Percentiles rank a stretch among this genome's conserved stretches.
phyloP scores from a whole-genome alignment of 2,329 filamentous ascomycete genomes.

The Coniella vitis region DNA sequence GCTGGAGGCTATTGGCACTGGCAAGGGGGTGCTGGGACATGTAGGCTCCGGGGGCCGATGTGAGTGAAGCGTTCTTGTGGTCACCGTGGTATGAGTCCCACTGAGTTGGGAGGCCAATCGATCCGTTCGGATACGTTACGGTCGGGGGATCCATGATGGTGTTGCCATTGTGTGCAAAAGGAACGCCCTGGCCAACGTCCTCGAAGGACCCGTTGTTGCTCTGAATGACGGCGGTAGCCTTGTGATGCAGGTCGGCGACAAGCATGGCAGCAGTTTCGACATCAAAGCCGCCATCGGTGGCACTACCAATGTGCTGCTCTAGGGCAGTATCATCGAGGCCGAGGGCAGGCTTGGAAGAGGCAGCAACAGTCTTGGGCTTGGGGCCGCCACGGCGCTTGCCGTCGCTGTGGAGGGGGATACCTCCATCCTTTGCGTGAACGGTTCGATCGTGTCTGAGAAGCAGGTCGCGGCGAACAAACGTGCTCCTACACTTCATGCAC shows the following conservation, averaged over 20 bases:
- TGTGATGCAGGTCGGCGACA: constrained; percentile 96
- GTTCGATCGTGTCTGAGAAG: constrained; percentile 95
- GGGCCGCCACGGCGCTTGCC: constrained; percentile 74
- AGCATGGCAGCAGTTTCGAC: constrained; percentile 94
- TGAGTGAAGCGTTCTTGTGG: constrained; percentile 68
- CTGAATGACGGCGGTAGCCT: constrained; percentile 69
- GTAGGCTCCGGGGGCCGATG: constrained; percentile 58
- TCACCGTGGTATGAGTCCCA: constrained; percentile 84
- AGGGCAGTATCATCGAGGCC: constrained; percentile 78
- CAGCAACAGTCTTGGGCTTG: constrained; percentile 57
- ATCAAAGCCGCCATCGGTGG: constrained; percentile 85
- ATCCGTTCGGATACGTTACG: constrained; percentile 68
- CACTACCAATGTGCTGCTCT: constrained; percentile 90
- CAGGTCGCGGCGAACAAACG: constrained; percentile 94
- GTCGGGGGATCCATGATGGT: constrained; percentile 66
- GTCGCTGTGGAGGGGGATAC: constrained; percentile 87
- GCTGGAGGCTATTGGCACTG: constrained; percentile 48
- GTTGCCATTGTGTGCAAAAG: constrained; percentile 65
- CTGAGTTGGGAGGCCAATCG: constrained; percentile 68
- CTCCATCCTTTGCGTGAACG: constrained; percentile 96
- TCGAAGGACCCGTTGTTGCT: constrained; percentile 50
- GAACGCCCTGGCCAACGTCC: constrained; percentile 48
- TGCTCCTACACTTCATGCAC: constrained; percentile 96
- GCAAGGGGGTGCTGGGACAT: constrained; percentile 61
- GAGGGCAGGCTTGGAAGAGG: constrained; percentile 54